These are phyloP conservation scores for Trametes elegans DNA, from an alignment of 768 basidiomycete species.

Conservation along the genomic window DNA sequence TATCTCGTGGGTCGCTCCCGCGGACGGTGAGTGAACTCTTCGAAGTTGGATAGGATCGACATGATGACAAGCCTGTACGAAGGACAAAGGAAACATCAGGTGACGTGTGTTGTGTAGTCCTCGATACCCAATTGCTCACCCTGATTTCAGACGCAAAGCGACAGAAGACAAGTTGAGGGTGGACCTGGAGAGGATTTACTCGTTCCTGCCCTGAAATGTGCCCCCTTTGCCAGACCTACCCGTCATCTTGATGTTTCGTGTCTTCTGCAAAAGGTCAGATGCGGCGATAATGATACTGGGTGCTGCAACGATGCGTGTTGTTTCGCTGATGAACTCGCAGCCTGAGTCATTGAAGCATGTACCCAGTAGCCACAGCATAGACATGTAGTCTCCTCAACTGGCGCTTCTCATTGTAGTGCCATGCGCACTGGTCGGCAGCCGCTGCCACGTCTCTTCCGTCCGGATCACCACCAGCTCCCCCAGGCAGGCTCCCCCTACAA, in stretches of 20 bases:
- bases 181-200: constrained; percentile 1
- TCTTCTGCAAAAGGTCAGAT: too few relatives aligned
- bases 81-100: constrained; percentile 21
- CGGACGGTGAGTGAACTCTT: constrained; percentile 17
- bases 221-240: too few relatives aligned
- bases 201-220: too few relatives aligned
- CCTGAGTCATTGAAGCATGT: too few relatives aligned
- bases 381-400: too few relatives aligned
- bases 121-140: not conserved
- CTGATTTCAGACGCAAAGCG: constrained; percentile 9
- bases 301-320: not conserved
- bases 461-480: not conserved
- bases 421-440: too few relatives aligned
- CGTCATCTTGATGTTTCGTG: too few relatives aligned
- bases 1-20: constrained; percentile 14
- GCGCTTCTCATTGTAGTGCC: not conserved
- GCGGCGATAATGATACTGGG: too few relatives aligned
- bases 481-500: not conserved
- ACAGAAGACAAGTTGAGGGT: constrained; percentile 11
- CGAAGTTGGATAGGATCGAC: too few relatives aligned
- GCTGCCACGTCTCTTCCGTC: not conserved
- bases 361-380: too few relatives aligned
- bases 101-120: not conserved
- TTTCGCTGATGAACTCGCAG: too few relatives aligned
- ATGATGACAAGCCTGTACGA: not conserved